Conservation (phyloP, 345 rosid species). For the Brassica nigra region DNA sequence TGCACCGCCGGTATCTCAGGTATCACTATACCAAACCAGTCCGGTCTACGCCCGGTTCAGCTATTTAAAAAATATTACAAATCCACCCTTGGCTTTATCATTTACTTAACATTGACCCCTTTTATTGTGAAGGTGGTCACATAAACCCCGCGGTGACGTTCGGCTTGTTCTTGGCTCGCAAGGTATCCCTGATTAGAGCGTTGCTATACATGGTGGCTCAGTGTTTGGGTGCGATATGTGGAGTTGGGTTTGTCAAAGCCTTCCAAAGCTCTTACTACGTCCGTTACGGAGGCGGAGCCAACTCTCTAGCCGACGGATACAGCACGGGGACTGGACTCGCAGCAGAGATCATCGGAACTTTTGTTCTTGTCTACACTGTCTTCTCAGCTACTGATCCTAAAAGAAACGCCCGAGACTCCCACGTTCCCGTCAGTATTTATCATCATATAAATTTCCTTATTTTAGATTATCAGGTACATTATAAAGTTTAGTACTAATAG, state of each 20-base stretch:
- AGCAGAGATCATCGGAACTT: slow-evolving; percentile 88
- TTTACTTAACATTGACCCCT: not conserved
- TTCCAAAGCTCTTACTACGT: slow-evolving; percentile 60
- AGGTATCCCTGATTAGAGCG: slow-evolving; percentile 68
- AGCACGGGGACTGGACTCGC: slow-evolving; percentile 59
- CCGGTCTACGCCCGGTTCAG: not conserved
- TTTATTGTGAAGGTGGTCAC: slow-evolving; percentile 58
- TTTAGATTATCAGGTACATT: not conserved
- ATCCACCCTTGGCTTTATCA: not conserved
- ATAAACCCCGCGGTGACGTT: slow-evolving; percentile 92
- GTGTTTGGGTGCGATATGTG: slow-evolving; percentile 74
- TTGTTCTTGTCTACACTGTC: slow-evolving; percentile 81
- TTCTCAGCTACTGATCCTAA: slow-evolving; percentile 91
- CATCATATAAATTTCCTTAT: not conserved
- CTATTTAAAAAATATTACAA: not conserved
- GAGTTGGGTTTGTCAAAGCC: slow-evolving; percentile 77
- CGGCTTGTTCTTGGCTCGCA: slow-evolving; percentile 69
- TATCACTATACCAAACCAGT: slow-evolving; percentile 22
- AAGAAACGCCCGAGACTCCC: slow-evolving; percentile 82
- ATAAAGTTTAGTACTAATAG: not conserved
- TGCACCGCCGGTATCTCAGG: slow-evolving; percentile 93
- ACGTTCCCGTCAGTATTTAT: slow-evolving; percentile 65
- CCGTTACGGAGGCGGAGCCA: slow-evolving; percentile 68
- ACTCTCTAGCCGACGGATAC: slow-evolving; percentile 52
- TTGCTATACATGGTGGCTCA: slow-evolving; percentile 76